Evolutionary conservation across 2,329 filamentous ascomycete genomes (phyloP), one percentile per base, ranked within the genome.

Genomic region (Purpureocillium lavendulum): DNA sequence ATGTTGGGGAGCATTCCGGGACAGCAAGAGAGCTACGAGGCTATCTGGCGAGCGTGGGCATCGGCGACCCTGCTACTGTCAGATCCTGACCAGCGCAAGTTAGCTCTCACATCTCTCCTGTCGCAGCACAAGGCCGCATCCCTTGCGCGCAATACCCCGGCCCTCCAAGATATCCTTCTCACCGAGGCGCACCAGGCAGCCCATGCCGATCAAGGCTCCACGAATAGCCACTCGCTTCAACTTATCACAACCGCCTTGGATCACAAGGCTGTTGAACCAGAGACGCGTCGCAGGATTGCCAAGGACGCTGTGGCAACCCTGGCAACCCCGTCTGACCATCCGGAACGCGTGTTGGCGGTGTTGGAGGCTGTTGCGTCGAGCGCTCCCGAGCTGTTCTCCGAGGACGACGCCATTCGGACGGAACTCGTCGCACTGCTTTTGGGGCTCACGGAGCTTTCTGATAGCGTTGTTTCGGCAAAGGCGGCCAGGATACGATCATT

Each of bases 351-450:
- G 3, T 55, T 80, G 1, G 60, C 55, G 16, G 67, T 67, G 1
- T 50, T 80, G 7, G 69, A 74, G 36, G 55, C 71, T 2, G 57
- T 77, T 7, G 62, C 69, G 0, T 64, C 64, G 21, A 63, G 64
- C 37, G 61, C 58, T 15, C 67, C 71, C 0, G 53, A 61, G 5
- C 45, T 74, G 1, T 55, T 80, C 11, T 59, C 63, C 0, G 51
- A 64, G 28, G 61, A 71, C 15, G 64, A 70, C 7, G 57, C 61
- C 2, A 50, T 66, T 3, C 69, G 75, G 32, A 65, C 76, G 16
- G 57, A 59, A 3, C 52, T 81, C 1, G 67, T 79, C 26, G 66
- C 71, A 0, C 69, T 67, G 14, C 54, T 82, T 1, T 54, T 82
- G 1, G 62, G 69, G 12, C 51, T 80, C 7, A 72, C 69, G 4